A percentile compares a stretch with the other conserved stretches of the same genome.
phyloP scores from a whole-genome alignment of 2,329 filamentous ascomycete species.

The Hymenoscyphus albidus region DNA sequence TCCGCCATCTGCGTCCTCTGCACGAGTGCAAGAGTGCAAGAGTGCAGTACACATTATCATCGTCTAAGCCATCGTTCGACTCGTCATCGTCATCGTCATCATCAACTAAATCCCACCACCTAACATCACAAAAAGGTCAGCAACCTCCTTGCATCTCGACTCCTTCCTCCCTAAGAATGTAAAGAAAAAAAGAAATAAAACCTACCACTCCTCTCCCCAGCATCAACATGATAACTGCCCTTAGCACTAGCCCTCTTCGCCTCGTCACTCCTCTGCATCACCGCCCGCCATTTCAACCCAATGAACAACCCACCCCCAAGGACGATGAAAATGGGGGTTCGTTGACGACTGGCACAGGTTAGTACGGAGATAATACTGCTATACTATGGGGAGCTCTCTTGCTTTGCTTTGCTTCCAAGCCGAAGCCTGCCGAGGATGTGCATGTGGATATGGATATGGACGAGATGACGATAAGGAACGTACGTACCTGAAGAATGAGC shows the following conservation, averaged over 20 bases:
- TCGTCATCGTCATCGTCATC: neutral
- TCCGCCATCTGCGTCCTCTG: neutral
- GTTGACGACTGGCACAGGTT: conserved; percentile 21
- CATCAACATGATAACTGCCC: conserved; percentile 29
- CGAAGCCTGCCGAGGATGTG: neutral
- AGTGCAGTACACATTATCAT: neutral
- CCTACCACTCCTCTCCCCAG: conserved; percentile 33
- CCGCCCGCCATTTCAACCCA: conserved; percentile 34
- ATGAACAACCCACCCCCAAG: conserved; percentile 30
- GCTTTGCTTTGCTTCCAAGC: no score
- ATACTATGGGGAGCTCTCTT: no score
- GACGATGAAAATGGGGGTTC: conserved; percentile 31
- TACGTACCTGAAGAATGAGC: conserved; percentile 22
- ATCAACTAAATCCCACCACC: neutral
- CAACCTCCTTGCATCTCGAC: no score
- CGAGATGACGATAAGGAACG: conserved; percentile 5
- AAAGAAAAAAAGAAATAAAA: neutral
- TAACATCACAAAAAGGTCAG: neutral
- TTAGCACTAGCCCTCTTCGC: conserved; percentile 32
- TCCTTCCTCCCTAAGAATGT: rapidly evolving
- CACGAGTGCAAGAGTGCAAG: no score
- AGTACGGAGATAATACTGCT: neutral
- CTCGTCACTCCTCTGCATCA: conserved; percentile 33
- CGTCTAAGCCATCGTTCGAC: neutral
- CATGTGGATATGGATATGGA: neutral